These are phyloP conservation scores for Dryadomyces quercivorus DNA, from an alignment of 2,329 filamentous ascomycete genomes.

Conservation along the genomic window DNA sequence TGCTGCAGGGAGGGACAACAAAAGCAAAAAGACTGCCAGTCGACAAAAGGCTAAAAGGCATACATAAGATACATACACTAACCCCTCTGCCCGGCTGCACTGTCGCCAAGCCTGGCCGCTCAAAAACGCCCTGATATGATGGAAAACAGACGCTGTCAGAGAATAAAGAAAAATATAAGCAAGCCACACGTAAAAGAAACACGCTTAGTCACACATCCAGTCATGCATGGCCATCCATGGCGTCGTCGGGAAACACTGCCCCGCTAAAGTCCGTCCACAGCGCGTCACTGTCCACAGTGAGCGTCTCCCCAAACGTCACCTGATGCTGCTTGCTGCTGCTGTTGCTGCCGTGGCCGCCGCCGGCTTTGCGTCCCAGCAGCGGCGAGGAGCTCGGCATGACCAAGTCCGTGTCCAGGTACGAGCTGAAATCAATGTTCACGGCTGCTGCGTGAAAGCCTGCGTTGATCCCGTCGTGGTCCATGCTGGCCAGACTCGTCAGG, in stretches of 20 bases:
- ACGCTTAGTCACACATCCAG: not conserved
- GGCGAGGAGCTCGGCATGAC: constrained; percentile 38
- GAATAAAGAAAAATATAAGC: not conserved
- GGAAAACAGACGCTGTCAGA: not conserved
- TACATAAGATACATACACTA: not conserved
- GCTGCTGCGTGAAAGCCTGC: constrained; percentile 12
- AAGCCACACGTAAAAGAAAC: not conserved
- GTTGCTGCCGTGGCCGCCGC: not conserved
- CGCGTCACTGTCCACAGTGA: constrained; percentile 12
- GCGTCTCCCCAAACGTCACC: constrained; percentile 13
- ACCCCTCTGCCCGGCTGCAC: not conserved
- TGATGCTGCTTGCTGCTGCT: constrained; percentile 3
- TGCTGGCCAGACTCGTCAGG: constrained; percentile 25
- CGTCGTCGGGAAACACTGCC: constrained; percentile 2
- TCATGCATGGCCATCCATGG: not conserved
- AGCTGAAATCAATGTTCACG: constrained; percentile 32
- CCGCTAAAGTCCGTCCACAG: constrained; percentile 15
- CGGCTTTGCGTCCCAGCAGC: constrained; percentile 13
- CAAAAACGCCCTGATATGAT: not conserved
- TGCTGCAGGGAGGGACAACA: not conserved
- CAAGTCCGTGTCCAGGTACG: constrained; percentile 33
- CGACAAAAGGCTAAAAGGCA: not conserved
- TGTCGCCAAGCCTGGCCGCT: not conserved
- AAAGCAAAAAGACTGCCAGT: not conserved
- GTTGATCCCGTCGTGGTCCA: constrained; percentile 23